Conservation (phyloP, 2,329 filamentous ascomycete species). For the Magnaporthiopsis poae region DNA sequence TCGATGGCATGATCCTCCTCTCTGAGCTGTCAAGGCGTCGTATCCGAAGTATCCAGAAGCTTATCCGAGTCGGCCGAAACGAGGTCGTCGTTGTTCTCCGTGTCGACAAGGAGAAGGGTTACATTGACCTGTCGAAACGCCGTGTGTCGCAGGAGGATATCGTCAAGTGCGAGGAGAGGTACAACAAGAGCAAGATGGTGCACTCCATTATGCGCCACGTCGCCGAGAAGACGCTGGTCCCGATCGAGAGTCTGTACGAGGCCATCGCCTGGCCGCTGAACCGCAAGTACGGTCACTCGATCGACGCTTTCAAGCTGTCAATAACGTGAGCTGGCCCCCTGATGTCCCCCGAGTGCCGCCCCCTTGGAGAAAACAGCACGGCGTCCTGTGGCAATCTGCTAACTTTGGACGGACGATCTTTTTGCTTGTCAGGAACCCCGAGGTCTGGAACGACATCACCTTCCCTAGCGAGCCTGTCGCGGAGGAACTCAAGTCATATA, state of each 20-base stretch:
- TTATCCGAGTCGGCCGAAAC: conserved; percentile 94
- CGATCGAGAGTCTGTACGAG: conserved; percentile 92
- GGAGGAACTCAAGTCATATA: conserved; percentile 87
- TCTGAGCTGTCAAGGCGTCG: conserved; percentile 94
- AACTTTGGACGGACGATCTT: neutral
- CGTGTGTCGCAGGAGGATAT: conserved; percentile 96
- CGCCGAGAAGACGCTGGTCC: conserved; percentile 86
- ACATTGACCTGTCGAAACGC: conserved; percentile 97
- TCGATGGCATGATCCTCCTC: conserved; percentile 98
- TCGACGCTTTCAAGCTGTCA: conserved; percentile 97
- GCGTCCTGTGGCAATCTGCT: conserved; percentile 11
- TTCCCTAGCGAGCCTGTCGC: conserved; percentile 80
- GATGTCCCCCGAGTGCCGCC: neutral
- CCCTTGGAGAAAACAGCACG: no score
- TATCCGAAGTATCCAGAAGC: conserved; percentile 97
- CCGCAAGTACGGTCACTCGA: conserved; percentile 91
- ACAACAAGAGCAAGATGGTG: conserved; percentile 99
- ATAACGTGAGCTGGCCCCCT: conserved; percentile 61
- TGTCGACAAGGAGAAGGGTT: conserved; percentile 98
- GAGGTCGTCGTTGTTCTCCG: conserved; percentile 96
- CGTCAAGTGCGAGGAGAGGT: conserved; percentile 94
- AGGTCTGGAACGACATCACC: conserved; percentile 85
- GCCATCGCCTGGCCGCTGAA: conserved; percentile 93
- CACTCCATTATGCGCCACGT: conserved; percentile 99
- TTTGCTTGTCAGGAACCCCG: conserved; percentile 58